These are phyloP conservation scores for Trichophaea hybrida DNA, from an alignment of 2,329 filamentous ascomycete species.

Conservation along the genomic window DNA sequence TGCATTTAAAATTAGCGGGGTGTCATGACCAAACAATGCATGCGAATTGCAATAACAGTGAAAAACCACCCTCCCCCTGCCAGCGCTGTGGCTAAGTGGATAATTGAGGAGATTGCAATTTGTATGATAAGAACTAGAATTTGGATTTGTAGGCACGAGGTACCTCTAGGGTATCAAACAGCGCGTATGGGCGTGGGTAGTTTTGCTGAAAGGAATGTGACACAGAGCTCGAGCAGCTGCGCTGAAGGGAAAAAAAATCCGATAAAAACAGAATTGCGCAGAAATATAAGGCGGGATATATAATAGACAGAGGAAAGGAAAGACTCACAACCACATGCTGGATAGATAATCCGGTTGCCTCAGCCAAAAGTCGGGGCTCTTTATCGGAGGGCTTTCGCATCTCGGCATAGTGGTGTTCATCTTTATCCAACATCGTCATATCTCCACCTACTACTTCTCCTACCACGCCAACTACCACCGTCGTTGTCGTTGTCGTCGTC, in stretches of 20 bases:
- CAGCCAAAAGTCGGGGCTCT: slow-evolving; percentile 13
- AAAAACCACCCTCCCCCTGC: slow-evolving; percentile 12
- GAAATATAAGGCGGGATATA: slow-evolving; percentile 4
- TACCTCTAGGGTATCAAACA: slow-evolving; percentile 6
- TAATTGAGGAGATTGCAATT: neutral
- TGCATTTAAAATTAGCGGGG: neutral
- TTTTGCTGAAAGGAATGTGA: slow-evolving; percentile 8
- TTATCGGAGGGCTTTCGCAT: slow-evolving; percentile 19
- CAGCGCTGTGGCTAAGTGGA: slow-evolving; percentile 16
- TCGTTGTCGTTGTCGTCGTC: neutral
- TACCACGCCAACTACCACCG: slow-evolving; percentile 10
- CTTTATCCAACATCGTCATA: neutral
- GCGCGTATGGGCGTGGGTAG: slow-evolving; percentile 4
- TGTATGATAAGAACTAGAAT: neutral
- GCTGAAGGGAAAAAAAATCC: neutral
- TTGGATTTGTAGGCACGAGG: neutral
- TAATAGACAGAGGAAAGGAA: slow-evolving; percentile 4
- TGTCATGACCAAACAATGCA: neutral
- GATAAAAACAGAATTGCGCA: slow-evolving; percentile 3
- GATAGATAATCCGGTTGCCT: slow-evolving; percentile 17
- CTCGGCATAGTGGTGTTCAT: slow-evolving; percentile 18
- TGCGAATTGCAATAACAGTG: neutral
- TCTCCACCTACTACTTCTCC: neutral
- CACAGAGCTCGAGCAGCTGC: slow-evolving; percentile 2
- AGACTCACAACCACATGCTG: slow-evolving; percentile 21